Base-by-base conservation (phyloP, 1,139 yeast genomes). In the Petasospora rhodanensis region DNA sequence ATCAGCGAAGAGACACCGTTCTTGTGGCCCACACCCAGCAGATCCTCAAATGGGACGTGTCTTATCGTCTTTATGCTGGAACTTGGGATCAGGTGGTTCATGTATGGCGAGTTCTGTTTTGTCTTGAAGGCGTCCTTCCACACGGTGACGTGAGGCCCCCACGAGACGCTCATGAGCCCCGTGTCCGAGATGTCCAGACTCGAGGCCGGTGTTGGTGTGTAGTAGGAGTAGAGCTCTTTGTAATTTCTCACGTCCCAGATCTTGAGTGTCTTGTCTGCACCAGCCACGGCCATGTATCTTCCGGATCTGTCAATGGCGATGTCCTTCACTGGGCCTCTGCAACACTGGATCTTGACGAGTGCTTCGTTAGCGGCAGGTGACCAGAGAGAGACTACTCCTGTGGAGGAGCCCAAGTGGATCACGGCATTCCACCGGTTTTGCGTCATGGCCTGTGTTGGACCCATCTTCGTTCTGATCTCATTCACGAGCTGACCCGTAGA, bases 381-480 rank as follows among this genome's bases (percentile, higher is more conserved):
- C 97, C 97, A 93, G 36, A 93, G 61, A 0, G 96, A 73, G 0
- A 93, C 95, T 8, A 89, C 80, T 40, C 99, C 99, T 54, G 86
- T 91, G 7, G 82, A 75, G 54, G 89, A 96, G 19, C 99, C 99
- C 40, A 89, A 68, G 59, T 91, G 95, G 66, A 89, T 76, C 8
- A 91, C 85, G 0, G 97, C 98, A 55, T 93, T 93, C 82, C 94
- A 85, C 2, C 95, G 95, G 55, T 91, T 93, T 47, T 85, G 95
- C 33, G 80, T 68, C 87, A 89, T 76, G 8, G 93, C 73, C 32
- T 78, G 79, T 0, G 96, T 84, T 10, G 97, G 94, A 1, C 98
- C 99, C 42, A 85, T 59, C 56, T 83, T 86, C 9, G 97, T 87
- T 52, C 91, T 71, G 26, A 79, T 64, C 56, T 91, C 97, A 31